Percentiles rank a stretch among this genome's conserved stretches.
Evolutionary conservation across 805 yeast species (phyloP).

Genomic region (Debaryomyces hansenii): DNA sequence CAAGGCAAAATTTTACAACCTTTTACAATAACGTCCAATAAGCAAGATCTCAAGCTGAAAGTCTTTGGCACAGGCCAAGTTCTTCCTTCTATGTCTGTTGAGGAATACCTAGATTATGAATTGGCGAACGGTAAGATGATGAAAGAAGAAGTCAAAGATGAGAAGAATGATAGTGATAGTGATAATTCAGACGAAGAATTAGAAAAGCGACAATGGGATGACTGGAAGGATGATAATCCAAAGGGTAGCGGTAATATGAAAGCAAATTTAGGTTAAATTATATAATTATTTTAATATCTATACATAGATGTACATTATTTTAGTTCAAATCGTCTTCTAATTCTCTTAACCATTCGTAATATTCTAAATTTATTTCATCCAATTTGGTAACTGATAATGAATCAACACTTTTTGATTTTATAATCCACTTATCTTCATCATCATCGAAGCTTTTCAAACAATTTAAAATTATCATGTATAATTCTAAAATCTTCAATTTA

Average conservation of each 20-base stretch:
- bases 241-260: slow-evolving; percentile 89
- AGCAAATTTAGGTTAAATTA: slow-evolving; percentile 36
- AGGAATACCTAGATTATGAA: slow-evolving; percentile 86
- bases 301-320: neutral
- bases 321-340: slow-evolving; percentile 23
- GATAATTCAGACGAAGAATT: slow-evolving; percentile 70
- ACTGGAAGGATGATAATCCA: slow-evolving; percentile 80
- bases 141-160: slow-evolving; percentile 41
- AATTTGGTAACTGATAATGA: slow-evolving; percentile 22
- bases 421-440: slow-evolving; percentile 40
- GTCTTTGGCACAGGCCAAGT: slow-evolving; percentile 92
- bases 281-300: slow-evolving; percentile 1
- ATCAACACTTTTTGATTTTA: slow-evolving; percentile 16
- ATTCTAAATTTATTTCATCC: slow-evolving; percentile 31
- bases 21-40: slow-evolving; percentile 64
- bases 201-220: slow-evolving; percentile 88
- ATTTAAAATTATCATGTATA: slow-evolving; percentile 42
- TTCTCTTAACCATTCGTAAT: slow-evolving; percentile 34
- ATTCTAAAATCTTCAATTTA: slow-evolving; percentile 40
- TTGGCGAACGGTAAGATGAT: slow-evolving; percentile 80
- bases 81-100: slow-evolving; percentile 92
- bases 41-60: slow-evolving; percentile 56
- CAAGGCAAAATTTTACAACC: slow-evolving; percentile 83
- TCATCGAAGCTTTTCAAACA: slow-evolving; percentile 32
- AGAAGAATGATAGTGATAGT: slow-evolving; percentile 37